Conservation (phyloP, 2,329 filamentous ascomycete genomes). For the Cercospora canescens region DNA sequence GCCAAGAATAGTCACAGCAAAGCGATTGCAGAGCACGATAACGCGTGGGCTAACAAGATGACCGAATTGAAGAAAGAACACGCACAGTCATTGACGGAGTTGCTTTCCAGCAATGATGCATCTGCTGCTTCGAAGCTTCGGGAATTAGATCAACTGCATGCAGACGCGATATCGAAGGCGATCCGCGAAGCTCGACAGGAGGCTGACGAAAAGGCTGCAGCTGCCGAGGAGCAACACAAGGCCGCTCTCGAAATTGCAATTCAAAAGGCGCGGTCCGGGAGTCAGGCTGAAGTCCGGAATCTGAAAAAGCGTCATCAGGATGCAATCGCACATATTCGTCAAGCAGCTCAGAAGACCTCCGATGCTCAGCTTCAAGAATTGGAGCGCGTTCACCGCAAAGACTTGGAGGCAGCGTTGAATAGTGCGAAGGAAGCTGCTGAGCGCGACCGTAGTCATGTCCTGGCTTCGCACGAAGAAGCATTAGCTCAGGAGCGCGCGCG, state of each 20-base stretch:
- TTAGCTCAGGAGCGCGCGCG: slow-evolving; percentile 6
- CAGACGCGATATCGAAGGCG: slow-evolving; percentile 16
- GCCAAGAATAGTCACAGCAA: slow-evolving; percentile 19
- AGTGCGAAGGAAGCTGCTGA: slow-evolving; percentile 14
- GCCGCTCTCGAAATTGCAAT: slow-evolving; percentile 24
- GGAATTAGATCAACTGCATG: slow-evolving; percentile 16
- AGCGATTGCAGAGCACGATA: slow-evolving; percentile 23
- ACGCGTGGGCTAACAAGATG: slow-evolving; percentile 25
- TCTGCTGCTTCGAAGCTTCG: slow-evolving; percentile 15
- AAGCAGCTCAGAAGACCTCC: slow-evolving; percentile 23
- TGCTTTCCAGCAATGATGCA: slow-evolving; percentile 18
- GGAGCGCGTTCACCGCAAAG: slow-evolving; percentile 25
- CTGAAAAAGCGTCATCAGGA: slow-evolving; percentile 31
- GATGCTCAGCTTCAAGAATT: slow-evolving; percentile 23
- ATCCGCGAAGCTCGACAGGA: slow-evolving; percentile 17
- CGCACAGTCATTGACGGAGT: slow-evolving; percentile 19
- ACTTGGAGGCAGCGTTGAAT: slow-evolving; percentile 18
- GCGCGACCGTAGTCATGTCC: slow-evolving; percentile 13
- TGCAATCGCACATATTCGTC: slow-evolving; percentile 25
- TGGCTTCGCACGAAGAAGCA: slow-evolving; percentile 12
- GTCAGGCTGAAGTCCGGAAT: slow-evolving; percentile 24
- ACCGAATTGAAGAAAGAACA: slow-evolving; percentile 22
- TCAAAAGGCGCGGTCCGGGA: slow-evolving; percentile 20
- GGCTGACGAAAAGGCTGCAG: slow-evolving; percentile 18
- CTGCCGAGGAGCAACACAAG: slow-evolving; percentile 22